A percentile compares a stretch with the other conserved stretches of the same genome.
These are phyloP conservation scores for Chalciporus piperatus DNA, from an alignment of 768 basidiomycete species.

Conservation along the genomic window DNA sequence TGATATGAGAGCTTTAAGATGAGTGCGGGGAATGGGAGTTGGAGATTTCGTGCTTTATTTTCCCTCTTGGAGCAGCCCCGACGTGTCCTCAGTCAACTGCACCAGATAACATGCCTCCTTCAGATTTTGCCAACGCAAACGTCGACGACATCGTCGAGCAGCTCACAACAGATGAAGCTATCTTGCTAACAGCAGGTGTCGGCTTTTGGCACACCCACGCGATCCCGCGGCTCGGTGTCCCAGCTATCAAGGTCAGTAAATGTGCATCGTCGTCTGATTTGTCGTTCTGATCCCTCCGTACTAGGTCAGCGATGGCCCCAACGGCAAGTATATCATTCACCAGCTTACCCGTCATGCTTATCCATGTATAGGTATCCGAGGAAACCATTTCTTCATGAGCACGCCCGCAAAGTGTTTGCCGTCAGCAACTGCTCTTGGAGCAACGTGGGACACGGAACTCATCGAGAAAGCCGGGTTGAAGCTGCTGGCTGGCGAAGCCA, in stretches of 20 bases:
- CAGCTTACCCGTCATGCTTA: not conserved
- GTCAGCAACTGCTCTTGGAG: conserved; percentile 69
- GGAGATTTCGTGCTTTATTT: conserved; percentile 2
- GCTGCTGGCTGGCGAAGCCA: conserved; percentile 70
- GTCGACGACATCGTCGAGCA: conserved; percentile 61
- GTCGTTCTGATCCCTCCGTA: conserved; percentile 1
- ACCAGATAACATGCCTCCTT: conserved; percentile 50
- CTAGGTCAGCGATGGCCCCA: conserved; percentile 78
- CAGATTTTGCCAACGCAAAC: conserved; percentile 64
- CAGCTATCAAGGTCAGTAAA: conserved; percentile 56
- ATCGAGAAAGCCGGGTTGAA: conserved; percentile 60
- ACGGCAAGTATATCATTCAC: conserved; percentile 42
- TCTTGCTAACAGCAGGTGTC: conserved; percentile 67
- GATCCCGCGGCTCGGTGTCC: conserved; percentile 64
- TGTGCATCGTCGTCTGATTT: conserved; percentile 3
- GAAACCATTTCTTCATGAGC: conserved; percentile 77
- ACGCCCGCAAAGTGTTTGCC: conserved; percentile 80
- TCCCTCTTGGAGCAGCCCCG: conserved; percentile 5
- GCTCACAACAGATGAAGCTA: conserved; percentile 72
- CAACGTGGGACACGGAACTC: conserved; percentile 69
- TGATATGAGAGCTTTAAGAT: conserved; percentile 5
- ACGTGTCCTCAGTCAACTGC: not conserved
- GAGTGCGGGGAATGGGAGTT: not conserved
- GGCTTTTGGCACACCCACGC: conserved; percentile 76
- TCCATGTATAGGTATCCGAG: conserved; percentile 44